phyloP scores from a whole-genome alignment of 2,329 filamentous ascomycete genomes.

The Xylariales sp. region DNA sequence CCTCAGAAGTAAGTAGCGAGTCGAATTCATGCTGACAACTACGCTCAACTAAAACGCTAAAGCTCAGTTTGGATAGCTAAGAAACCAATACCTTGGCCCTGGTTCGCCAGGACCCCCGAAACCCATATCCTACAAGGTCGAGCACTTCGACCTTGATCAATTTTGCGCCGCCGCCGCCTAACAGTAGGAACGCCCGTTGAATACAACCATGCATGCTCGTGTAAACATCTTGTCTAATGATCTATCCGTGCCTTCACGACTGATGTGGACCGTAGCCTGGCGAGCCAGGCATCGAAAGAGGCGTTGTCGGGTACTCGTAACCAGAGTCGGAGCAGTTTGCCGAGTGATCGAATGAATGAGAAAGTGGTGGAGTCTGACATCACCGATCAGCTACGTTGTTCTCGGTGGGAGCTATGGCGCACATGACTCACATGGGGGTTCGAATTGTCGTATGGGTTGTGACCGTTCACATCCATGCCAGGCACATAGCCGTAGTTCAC shows the following conservation, averaged over 20 bases:
- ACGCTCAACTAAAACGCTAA: too few species aligned
- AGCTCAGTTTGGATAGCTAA: too few species aligned
- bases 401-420: conserved; percentile 37
- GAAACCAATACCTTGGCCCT: too few species aligned
- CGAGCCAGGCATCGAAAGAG: conserved; percentile 68
- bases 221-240: conserved; percentile 7
- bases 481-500: conserved; percentile 64
- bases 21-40: too few species aligned
- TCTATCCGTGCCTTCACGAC: background rate
- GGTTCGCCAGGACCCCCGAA: too few species aligned
- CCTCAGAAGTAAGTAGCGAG: too few species aligned
- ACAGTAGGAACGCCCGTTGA: background rate
- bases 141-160: conserved; percentile 9
- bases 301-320: conserved; percentile 64
- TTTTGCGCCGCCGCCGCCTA: conserved; percentile 7
- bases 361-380: conserved; percentile 69
- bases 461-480: conserved; percentile 57
- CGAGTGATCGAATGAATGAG: conserved; percentile 68
- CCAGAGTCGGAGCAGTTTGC: conserved; percentile 56
- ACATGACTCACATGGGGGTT: conserved; percentile 70
- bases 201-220: conserved; percentile 3
- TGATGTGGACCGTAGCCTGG: conserved; percentile 45
- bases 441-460: conserved; percentile 61
- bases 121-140: conserved; percentile 9
- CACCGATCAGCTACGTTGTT: conserved; percentile 45